Conservation (phyloP, 768 basidiomycete species). For the Pisolithus orientalis region DNA sequence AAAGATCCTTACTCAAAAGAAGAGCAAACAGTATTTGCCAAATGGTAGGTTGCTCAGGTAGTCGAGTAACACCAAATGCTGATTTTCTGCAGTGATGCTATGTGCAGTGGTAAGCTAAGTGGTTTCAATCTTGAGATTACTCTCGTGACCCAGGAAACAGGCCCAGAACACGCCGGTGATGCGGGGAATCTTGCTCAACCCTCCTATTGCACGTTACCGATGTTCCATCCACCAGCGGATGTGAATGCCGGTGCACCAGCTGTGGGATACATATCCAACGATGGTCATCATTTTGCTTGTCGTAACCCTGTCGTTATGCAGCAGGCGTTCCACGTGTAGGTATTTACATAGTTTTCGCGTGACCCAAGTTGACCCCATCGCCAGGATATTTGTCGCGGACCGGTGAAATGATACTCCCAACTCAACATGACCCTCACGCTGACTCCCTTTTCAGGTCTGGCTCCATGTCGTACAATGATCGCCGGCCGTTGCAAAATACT, state of each 20-base stretch:
- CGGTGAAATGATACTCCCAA: slow-evolving; percentile 23
- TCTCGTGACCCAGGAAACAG: slow-evolving; percentile 19
- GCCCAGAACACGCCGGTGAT: slow-evolving; percentile 38
- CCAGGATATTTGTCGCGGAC: slow-evolving; percentile 49
- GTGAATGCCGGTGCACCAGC: slow-evolving; percentile 27
- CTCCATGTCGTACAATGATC: slow-evolving; percentile 38
- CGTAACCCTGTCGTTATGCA: slow-evolving; percentile 41
- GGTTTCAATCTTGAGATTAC: background rate
- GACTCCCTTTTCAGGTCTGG: slow-evolving; percentile 31
- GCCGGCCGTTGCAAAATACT: slow-evolving; percentile 33
- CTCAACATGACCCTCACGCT: slow-evolving; percentile 35
- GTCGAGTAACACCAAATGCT: background rate
- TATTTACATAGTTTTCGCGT: slow-evolving; percentile 1
- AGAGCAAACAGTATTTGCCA: slow-evolving; percentile 45
- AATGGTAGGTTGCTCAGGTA: slow-evolving; percentile 38
- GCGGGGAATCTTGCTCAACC: slow-evolving; percentile 32
- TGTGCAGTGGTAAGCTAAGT: slow-evolving; percentile 35
- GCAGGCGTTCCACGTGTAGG: slow-evolving; percentile 51
- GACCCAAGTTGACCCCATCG: slow-evolving; percentile 2
- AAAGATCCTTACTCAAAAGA: slow-evolving; percentile 60
- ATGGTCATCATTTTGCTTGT: slow-evolving; percentile 47
- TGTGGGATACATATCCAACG: slow-evolving; percentile 46
- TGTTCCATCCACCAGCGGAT: slow-evolving; percentile 38
- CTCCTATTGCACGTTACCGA: slow-evolving; percentile 45
- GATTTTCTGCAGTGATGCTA: slow-evolving; percentile 30